Conservation (phyloP, 164 flowering plant genomes). For the Vitis rotundifolia region DNA sequence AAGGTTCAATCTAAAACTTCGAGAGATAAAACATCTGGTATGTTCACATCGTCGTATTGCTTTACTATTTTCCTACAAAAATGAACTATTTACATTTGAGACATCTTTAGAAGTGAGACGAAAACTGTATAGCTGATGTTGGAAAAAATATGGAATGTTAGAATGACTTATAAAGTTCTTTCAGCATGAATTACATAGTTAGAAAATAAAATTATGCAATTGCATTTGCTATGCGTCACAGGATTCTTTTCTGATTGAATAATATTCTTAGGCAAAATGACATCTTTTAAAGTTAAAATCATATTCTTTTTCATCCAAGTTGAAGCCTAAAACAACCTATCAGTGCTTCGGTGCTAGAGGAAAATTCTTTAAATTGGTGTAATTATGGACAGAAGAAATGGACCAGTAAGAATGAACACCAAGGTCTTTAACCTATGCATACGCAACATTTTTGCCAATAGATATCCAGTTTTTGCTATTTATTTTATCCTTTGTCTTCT, state of each 20-base stretch:
- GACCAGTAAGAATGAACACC: background rate
- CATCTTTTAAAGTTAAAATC: too few relatives aligned
- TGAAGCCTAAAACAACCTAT: too few relatives aligned
- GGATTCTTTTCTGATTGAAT: too few relatives aligned
- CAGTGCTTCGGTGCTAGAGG: too few relatives aligned
- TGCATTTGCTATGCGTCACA: background rate
- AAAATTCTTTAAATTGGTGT: too few relatives aligned
- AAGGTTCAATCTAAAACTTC: conserved; percentile 32
- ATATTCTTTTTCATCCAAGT: too few relatives aligned
- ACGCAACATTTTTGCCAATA: background rate
- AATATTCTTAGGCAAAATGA: too few relatives aligned
- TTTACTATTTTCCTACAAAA: background rate
- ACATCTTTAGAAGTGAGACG: background rate
- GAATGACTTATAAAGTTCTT: background rate
- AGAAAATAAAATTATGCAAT: background rate
- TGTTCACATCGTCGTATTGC: background rate
- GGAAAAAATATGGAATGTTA: background rate
- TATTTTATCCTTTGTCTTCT: background rate
- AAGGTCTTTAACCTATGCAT: background rate
- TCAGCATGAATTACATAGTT: background rate
- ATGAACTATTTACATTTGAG: background rate
- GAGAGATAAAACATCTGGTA: conserved; percentile 54
- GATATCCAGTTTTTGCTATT: background rate
- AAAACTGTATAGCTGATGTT: background rate
- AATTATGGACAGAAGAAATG: background rate